These are phyloP conservation scores for Talaromyces ruber DNA, from an alignment of 495 filamentous ascomycete species.

Conservation along the genomic window DNA sequence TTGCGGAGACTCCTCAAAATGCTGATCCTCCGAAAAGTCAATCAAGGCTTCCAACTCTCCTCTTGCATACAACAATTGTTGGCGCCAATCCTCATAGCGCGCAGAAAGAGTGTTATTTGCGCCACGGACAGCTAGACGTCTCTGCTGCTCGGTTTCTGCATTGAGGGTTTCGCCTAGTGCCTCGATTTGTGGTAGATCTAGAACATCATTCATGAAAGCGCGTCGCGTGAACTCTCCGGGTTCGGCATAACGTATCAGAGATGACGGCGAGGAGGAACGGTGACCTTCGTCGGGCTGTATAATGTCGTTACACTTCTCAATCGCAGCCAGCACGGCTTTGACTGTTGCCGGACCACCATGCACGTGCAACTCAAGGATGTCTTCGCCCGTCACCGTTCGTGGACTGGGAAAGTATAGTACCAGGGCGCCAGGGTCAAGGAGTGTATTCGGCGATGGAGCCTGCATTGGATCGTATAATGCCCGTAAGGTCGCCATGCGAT, in stretches of 20 bases:
- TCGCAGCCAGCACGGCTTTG: slow-evolving; percentile 72
- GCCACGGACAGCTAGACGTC: slow-evolving; percentile 73
- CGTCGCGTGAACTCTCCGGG: slow-evolving; percentile 93
- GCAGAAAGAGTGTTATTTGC: slow-evolving; percentile 60
- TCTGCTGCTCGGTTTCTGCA: slow-evolving; percentile 90
- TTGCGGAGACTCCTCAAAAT: slow-evolving; percentile 82
- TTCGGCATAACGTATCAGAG: slow-evolving; percentile 66
- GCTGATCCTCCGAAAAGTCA: slow-evolving; percentile 94
- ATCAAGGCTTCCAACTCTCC: slow-evolving; percentile 93
- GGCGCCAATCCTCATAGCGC: slow-evolving; percentile 79
- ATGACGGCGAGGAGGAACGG: slow-evolving; percentile 25
- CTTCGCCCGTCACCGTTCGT: slow-evolving; percentile 82
- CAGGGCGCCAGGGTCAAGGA: slow-evolving; percentile 76
- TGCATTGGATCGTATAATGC: slow-evolving; percentile 61
- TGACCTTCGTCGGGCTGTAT: not conserved
- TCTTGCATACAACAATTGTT: slow-evolving; percentile 66
- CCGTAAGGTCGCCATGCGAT: slow-evolving; percentile 69
- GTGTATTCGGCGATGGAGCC: slow-evolving; percentile 19
- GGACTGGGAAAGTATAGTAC: slow-evolving; percentile 85
- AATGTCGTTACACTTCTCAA: slow-evolving; percentile 38
- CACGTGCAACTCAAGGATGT: slow-evolving; percentile 85
- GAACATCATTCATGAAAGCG: slow-evolving; percentile 78
- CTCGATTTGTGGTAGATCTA: slow-evolving; percentile 91
- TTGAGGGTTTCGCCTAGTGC: slow-evolving; percentile 76
- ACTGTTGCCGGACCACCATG: slow-evolving; percentile 89